Evolutionary conservation across 2,329 filamentous ascomycete species (phyloP), one percentile per base, ranked within the genome.

Genomic region (Calonectria hongkongensis): DNA sequence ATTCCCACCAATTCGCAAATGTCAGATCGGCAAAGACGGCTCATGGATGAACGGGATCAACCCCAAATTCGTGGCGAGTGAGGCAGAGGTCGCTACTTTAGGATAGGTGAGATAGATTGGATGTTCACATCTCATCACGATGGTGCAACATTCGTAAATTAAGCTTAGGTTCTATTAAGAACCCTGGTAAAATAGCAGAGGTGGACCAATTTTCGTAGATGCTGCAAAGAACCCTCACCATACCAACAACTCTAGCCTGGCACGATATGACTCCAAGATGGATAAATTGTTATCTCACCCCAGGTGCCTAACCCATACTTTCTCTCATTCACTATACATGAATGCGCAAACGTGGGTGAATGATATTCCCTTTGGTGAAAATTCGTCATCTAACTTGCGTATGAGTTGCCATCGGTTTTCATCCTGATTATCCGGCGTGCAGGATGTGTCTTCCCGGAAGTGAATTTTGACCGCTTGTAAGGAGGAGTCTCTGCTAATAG

Each of bases 1-100:
- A 16, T 62, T 62, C 56, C 56, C 56, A 62, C 56, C 56, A 62
- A 62, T 62, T 62, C 36, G 39, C 36, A 27, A 18, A 18, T 62
- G 33, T 45, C 56, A 45, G 56, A 28, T 8, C 56, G 56, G 56
- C 56, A 62, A 62, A 62, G 10, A 62, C 56, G 56, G 56, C 56
- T 43, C 18, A 6, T 27, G 4, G 33, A 62, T 45, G 5, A 28
- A 28, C 56, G 25, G 56, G 33, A 3, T 13, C 18, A 43, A 18
- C 36, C 12, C 39, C 36, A 43, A 16, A 51, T 60, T 60, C 43
- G n/a, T 60, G 12, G 13, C 28, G n/a, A 25, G 56, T 45, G 33
- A 36, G 36, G 56, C 27, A 41, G 4, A 43, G 13, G 5, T 18
- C 7, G 4, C 39, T 36, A 43, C 56, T 18, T 18, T 28, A 2